phyloP scores from a whole-genome alignment of 2,329 filamentous ascomycete species.

The Aspergillus sojae region DNA sequence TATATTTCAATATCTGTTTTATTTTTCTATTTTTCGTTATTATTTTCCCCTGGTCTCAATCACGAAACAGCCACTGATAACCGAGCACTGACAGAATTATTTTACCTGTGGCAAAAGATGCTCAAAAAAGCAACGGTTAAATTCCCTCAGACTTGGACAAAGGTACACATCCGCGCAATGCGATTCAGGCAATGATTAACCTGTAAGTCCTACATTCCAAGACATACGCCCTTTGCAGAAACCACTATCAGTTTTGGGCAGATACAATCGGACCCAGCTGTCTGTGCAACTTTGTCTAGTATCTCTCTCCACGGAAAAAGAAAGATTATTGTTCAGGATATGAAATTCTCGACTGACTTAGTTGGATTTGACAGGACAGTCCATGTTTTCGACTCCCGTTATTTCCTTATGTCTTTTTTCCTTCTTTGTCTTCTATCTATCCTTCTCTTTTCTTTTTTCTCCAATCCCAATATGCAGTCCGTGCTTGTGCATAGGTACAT shows the following conservation, averaged over 20 bases:
- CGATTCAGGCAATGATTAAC: constrained; percentile 4
- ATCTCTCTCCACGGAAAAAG: background rate
- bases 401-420: background rate
- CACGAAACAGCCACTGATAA: background rate
- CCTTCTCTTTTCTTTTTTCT: too few species aligned
- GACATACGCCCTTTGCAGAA: background rate
- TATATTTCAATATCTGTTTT: background rate
- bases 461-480: background rate
- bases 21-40: background rate
- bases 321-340: background rate
- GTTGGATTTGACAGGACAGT: background rate
- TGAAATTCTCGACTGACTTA: background rate
- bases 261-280: background rate
- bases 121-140: background rate
- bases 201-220: constrained; percentile 2
- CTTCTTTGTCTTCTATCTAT: background rate
- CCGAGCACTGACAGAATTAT: background rate
- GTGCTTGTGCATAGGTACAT: constrained; percentile 4
- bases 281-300: background rate
- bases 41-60: background rate
- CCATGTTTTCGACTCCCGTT: background rate
- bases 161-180: background rate
- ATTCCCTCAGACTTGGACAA: background rate
- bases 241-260: background rate
- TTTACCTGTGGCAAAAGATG: constrained; percentile 3